Percentiles rank a stretch among this genome's conserved stretches.
phyloP scores from a whole-genome alignment of 257 asterid genomes.

The Agastache rugosa region DNA sequence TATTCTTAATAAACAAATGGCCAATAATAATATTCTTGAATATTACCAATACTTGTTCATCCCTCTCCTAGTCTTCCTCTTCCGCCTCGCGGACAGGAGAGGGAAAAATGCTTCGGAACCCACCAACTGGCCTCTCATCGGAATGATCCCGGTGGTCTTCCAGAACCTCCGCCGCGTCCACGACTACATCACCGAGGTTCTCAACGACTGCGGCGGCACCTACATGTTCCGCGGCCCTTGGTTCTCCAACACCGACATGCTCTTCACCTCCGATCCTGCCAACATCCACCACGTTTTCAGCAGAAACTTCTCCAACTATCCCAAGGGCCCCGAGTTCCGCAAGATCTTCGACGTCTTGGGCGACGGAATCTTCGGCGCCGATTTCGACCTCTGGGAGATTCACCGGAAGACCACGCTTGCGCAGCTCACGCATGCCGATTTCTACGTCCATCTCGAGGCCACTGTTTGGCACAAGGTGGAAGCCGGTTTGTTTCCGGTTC shows the following conservation, averaged over 20 bases:
- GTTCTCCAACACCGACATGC: conserved; percentile 42
- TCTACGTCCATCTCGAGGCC: neutral
- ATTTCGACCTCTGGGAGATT: conserved; percentile 37
- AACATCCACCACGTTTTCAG: conserved; percentile 54
- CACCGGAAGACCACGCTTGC: conserved; percentile 30
- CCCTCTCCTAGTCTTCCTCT: conserved; percentile 12
- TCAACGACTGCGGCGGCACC: conserved; percentile 44
- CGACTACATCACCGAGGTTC: conserved; percentile 40
- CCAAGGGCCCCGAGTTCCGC: conserved; percentile 51
- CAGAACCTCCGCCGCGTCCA: conserved; percentile 38
- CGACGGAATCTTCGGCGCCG: conserved; percentile 55
- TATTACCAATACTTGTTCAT: neutral
- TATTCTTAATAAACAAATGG: neutral
- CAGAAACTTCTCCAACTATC: conserved; percentile 53
- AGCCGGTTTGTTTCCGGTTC: conserved; percentile 26
- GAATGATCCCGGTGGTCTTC: conserved; percentile 47
- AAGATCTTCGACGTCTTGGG: conserved; percentile 49
- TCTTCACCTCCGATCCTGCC: conserved; percentile 55
- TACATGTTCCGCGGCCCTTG: conserved; percentile 43
- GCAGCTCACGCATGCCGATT: neutral
- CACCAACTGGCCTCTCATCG: conserved; percentile 50
- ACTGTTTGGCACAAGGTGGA: conserved; percentile 22
- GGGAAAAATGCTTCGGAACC: conserved; percentile 35
- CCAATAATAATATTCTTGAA: neutral
- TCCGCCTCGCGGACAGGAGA: neutral